Base-by-base conservation (phyloP, 1,284 basidiomycete genomes). In the Cystobasidium pallidum region DNA sequence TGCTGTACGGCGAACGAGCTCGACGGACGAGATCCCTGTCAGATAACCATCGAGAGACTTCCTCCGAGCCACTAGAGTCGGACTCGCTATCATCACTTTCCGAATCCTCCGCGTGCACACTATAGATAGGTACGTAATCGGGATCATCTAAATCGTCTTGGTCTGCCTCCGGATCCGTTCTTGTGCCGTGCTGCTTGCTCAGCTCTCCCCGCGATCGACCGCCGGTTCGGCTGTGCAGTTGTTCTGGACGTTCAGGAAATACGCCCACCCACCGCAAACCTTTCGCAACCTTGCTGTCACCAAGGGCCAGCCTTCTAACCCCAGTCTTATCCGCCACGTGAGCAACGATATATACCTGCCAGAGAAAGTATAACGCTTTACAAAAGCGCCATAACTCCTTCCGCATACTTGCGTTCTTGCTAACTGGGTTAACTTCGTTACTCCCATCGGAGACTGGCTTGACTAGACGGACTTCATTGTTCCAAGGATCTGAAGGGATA, bases 351-450 rank as follows among this genome's bases (percentile, higher is more conserved):
- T 71, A 71, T 15, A 71, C 36, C 41, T 71, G 61, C 47, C 52
- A 71, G 17, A 71, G 36, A 17, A 64, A 19, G 30, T 59, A 55
- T 11, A 71, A 6, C 8, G 68, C 68, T 21, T 63, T 54, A 34
- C 30, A 43, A 24, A 71, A 71, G 21, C 68, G 43, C 59, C 61
- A 71, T 3, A 62, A 55, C 26, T 71, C 68, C 43, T 71, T 71
- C 2, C 68, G 68, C 61, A 64, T 39, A 34, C 49, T 43, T 15
- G 68, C 36, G 52, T 71, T 71, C 57, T 59, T 59, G 34, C 57
- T 62, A n/a, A 64, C 36, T 15, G 68, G 61, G 36, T 71, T 61
- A 19, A 64, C 59, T 13, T 71, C 68, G 8, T 45, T 39, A 6
- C 57, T 59, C 4, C 28, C 32, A 52, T 45, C 47, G 8, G 68